Conservation (phyloP, 495 filamentous ascomycete species). For the Talaromyces stipitatus region DNA sequence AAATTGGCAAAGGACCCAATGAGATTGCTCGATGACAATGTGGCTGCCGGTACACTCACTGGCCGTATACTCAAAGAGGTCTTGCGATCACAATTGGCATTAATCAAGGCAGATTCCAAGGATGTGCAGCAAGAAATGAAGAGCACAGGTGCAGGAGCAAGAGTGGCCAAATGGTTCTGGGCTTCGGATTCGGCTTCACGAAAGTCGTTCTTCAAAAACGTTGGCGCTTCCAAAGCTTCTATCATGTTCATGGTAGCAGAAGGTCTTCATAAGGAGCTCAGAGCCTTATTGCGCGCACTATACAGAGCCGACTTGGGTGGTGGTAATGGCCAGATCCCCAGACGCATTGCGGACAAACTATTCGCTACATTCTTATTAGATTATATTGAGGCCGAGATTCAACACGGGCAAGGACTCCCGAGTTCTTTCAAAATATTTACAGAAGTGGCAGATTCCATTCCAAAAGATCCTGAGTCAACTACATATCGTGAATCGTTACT, state of each 20-base stretch:
- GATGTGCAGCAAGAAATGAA: conserved; percentile 22
- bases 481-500: conserved; percentile 18
- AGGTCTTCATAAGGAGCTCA: conserved; percentile 22
- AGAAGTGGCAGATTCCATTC: conserved; percentile 8
- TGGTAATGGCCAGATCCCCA: conserved; percentile 16
- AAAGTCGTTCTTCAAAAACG: conserved; percentile 20
- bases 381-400: conserved; percentile 26
- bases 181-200: conserved; percentile 24
- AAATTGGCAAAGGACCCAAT: conserved; percentile 27
- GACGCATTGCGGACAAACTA: conserved; percentile 1
- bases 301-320: conserved; percentile 21
- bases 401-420: conserved; percentile 24
- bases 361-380: conserved; percentile 22
- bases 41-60: conserved; percentile 30
- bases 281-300: conserved; percentile 28
- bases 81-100: conserved; percentile 18
- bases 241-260: conserved; percentile 37
- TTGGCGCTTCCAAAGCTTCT: conserved; percentile 10
- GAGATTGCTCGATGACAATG: conserved; percentile 31
- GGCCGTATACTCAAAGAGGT: conserved; percentile 3
- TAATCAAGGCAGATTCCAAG: conserved; percentile 13
- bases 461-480: neutral
- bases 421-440: conserved; percentile 25
- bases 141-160: conserved; percentile 24
- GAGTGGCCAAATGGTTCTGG: conserved; percentile 33